Evolutionary conservation across 805 yeast genomes (phyloP), one percentile per base, ranked within the genome.

Genomic region (Kazachstania africana): DNA sequence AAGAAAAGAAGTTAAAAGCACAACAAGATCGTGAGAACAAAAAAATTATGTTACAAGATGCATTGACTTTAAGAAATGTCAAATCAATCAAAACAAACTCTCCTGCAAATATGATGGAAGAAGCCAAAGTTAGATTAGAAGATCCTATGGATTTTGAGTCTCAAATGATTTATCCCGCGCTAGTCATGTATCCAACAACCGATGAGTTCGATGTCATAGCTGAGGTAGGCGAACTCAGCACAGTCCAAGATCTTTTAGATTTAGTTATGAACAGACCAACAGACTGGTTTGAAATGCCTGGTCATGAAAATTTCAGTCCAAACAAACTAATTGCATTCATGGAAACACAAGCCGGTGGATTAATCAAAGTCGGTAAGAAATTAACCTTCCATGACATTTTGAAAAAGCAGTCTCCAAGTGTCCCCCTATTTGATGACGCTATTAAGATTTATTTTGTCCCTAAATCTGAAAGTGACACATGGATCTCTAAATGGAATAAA

Each of bases 201-300:
- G 78, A 79, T 52, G 91, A 83, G 51, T 81, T 84, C 43, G 96
- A 88, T 53, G 76, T 77, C 44, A 62, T 88, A 24, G 80, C 75
- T 2, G 77, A 75, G 37, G 68, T 79, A 5, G 72, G 88, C 36
- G 95, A 85, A 54, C 57, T 75, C 23, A 64, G 77, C 1, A 68
- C 88, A 0, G 73, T 88, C 0, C 47, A 54, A 4, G 91, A 80
- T 24, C 47, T 81, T 8, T 51, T 84, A 38, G 70, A 68, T 21
- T 51, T 71, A 38, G 67, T 85, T 3, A 57, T 75, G 50, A 66
- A 75, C 26, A 67, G 85, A 46, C 85, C 87, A 3, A 68, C 68
- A 6, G 70, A 70, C 26, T 83, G 81, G 77, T 78, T 76, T 47
- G 68, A 65, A 27, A 49, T 53, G 42, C 75, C 77, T 5, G 70